Evolutionary conservation across 495 filamentous ascomycete species (phyloP).

Genomic region (Neurospora sp.): DNA sequence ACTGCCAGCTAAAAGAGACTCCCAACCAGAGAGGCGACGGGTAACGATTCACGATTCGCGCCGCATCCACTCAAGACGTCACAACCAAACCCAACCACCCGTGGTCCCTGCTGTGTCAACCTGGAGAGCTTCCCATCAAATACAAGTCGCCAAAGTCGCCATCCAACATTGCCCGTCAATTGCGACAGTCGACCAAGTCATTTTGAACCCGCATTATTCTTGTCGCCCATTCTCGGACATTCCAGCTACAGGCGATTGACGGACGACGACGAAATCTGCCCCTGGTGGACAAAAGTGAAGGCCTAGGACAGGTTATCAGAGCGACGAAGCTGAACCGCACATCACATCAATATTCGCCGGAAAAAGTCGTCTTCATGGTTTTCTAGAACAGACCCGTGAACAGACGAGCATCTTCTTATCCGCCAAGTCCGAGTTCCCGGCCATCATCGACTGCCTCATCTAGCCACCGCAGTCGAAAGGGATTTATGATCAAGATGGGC

Average conservation of each 20-base stretch:
- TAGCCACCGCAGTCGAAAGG: conserved; percentile 3
- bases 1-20: not conserved
- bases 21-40: not conserved
- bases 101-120: not conserved
- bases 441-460: conserved; percentile 3
- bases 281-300: not conserved
- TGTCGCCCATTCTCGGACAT: not conserved
- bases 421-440: not conserved
- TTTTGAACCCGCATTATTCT: not conserved
- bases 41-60: not conserved
- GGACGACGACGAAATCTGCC: not conserved
- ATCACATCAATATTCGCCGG: not conserved
- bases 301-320: not conserved
- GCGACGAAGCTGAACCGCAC: not conserved
- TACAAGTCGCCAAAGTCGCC: not conserved
- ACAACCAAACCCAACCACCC: not conserved
- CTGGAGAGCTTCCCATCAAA: not conserved
- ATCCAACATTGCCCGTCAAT: not conserved
- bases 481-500: conserved; percentile 59
- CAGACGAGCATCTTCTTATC: conserved; percentile 9
- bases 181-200: not conserved
- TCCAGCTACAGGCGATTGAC: not conserved
- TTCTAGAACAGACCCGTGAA: conserved; percentile 13
- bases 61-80: not conserved
- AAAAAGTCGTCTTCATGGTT: conserved; percentile 12